Conservation (phyloP, 148 eudicot genomes). For the Chenopodium suecicum region DNA sequence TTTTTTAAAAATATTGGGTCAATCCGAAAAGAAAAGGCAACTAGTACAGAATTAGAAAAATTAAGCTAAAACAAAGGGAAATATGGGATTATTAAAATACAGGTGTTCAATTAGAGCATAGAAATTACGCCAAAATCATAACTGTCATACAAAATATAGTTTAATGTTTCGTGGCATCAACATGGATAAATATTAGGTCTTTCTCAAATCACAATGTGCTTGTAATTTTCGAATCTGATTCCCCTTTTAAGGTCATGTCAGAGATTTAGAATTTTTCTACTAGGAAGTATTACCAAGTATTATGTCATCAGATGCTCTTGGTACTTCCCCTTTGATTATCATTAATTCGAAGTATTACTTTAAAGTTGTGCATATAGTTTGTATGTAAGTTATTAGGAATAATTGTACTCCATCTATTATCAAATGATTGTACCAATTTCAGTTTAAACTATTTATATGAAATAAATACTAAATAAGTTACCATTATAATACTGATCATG, state of each 20-base stretch:
- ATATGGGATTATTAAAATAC: neutral
- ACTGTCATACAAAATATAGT: slow-evolving; percentile 4
- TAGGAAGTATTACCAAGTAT: too few species aligned
- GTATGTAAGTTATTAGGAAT: too few species aligned
- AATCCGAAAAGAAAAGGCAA: neutral
- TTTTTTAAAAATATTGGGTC: neutral
- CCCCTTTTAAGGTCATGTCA: slow-evolving; percentile 8
- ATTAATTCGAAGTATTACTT: too few species aligned
- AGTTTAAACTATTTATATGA: too few species aligned
- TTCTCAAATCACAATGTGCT: neutral
- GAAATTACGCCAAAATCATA: neutral
- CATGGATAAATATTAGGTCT: slow-evolving; percentile 10
- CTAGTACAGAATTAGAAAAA: neutral
- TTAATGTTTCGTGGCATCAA: slow-evolving; percentile 21
- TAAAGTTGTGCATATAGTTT: too few species aligned
- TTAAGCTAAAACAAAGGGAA: neutral
- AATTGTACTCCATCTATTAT: too few species aligned
- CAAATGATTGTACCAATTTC: too few species aligned
- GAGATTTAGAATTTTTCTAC: slow-evolving; percentile 13
- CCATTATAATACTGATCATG: too few species aligned
- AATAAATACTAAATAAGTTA: too few species aligned
- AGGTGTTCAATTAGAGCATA: slow-evolving; percentile 4
- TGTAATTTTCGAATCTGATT: slow-evolving; percentile 21
- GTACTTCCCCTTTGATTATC: too few species aligned
- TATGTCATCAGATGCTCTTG: too few species aligned